phyloP scores from a whole-genome alignment of 2,329 filamentous ascomycete genomes.

The Alternaria triticimaculans region DNA sequence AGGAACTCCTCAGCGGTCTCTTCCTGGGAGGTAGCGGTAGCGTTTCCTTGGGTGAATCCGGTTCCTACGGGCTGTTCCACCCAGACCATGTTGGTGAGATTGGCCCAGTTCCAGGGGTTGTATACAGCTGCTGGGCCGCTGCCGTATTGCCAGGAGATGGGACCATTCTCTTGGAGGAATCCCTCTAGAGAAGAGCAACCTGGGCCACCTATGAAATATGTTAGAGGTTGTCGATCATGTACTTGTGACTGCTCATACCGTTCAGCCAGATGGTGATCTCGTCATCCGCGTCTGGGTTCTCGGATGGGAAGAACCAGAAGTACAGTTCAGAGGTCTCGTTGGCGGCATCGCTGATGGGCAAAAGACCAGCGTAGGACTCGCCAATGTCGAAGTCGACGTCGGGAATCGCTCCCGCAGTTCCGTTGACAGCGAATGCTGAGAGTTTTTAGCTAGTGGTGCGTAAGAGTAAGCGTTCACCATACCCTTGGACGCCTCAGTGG shows the following conservation, averaged over 20 bases:
- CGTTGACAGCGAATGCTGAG: constrained; percentile 47
- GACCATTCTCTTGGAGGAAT: constrained; percentile 58
- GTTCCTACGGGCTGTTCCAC: constrained; percentile 72
- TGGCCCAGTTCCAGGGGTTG: constrained; percentile 56
- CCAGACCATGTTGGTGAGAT: constrained; percentile 77
- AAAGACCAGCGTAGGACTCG: constrained; percentile 54
- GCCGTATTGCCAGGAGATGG: constrained; percentile 55
- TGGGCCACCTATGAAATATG: constrained; percentile 38
- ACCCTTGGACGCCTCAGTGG: constrained; percentile 46
- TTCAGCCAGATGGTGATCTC: constrained; percentile 61
- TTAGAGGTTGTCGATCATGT: background rate
- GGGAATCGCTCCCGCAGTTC: constrained; percentile 54
- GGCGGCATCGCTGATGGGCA: constrained; percentile 60
- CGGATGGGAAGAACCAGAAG: constrained; percentile 64
- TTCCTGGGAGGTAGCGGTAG: constrained; percentile 69
- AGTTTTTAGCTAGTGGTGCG: constrained; percentile 3
- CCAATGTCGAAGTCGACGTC: constrained; percentile 55
- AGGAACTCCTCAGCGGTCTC: constrained; percentile 75
- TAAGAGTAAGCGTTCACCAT: background rate
- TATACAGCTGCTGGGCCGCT: constrained; percentile 47
- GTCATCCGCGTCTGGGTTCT: constrained; percentile 55
- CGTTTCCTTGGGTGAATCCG: constrained; percentile 71
- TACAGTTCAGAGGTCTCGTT: constrained; percentile 57
- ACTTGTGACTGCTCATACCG: background rate
- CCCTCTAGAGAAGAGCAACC: constrained; percentile 58